Percentiles rank a stretch among this genome's conserved stretches.
These are phyloP conservation scores for Lanmaoa rubissima DNA, from an alignment of 768 basidiomycete species.

Conservation along the genomic window DNA sequence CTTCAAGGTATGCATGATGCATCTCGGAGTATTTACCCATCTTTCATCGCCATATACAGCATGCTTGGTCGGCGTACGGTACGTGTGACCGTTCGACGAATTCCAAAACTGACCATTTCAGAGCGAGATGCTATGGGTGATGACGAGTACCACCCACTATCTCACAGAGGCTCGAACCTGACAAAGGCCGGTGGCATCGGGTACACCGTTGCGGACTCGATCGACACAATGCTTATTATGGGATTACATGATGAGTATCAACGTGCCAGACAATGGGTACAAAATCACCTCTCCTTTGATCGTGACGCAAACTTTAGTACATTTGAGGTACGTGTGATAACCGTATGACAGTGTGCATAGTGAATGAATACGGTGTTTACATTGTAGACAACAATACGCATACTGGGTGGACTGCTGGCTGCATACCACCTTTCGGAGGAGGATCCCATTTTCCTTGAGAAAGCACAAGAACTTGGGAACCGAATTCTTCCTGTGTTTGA, in stretches of 20 bases:
- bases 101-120: constrained; percentile 32
- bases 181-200: constrained; percentile 79
- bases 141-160: constrained; percentile 91
- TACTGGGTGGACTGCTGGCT: constrained; percentile 86
- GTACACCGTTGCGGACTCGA: constrained; percentile 83
- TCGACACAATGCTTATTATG: constrained; percentile 88
- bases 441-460: constrained; percentile 69
- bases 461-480: constrained; percentile 80
- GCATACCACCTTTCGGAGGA: constrained; percentile 75
- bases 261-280: constrained; percentile 78
- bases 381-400: constrained; percentile 82
- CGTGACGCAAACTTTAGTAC: constrained; percentile 79
- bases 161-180: constrained; percentile 71
- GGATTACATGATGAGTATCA: constrained; percentile 75
- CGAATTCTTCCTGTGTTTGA: constrained; percentile 84
- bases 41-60: constrained; percentile 42
- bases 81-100: constrained; percentile 16
- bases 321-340: constrained; percentile 68
- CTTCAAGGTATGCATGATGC: constrained; percentile 58
- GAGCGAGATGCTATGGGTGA: constrained; percentile 88
- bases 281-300: constrained; percentile 66
- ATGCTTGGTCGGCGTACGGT: constrained; percentile 89
- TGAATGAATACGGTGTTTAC: constrained; percentile 4
- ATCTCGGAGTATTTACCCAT: background rate
- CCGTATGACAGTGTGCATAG: background rate